These are phyloP conservation scores for Trametes polyzona DNA, from an alignment of 1,284 basidiomycete genomes.

Conservation along the genomic window DNA sequence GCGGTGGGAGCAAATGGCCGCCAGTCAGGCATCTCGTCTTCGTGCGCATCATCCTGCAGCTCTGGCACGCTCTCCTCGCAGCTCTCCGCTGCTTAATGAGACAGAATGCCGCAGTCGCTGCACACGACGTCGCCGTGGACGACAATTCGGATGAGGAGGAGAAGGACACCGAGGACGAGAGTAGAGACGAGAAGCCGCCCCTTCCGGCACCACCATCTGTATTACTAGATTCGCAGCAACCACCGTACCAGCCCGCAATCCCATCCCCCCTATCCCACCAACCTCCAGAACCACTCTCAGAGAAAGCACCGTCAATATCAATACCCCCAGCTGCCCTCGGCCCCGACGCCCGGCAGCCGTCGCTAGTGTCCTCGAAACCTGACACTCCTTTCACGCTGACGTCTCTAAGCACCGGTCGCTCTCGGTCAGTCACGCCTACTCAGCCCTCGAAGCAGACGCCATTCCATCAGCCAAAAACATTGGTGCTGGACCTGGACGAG, in stretches of 20 bases:
- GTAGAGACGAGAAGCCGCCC: slow-evolving; percentile 39
- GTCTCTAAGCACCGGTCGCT: slow-evolving; percentile 22
- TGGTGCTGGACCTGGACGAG: slow-evolving; percentile 96
- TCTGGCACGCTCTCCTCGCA: slow-evolving; percentile 56
- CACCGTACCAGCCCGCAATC: slow-evolving; percentile 29
- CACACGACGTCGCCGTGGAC: slow-evolving; percentile 30
- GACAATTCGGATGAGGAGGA: slow-evolving; percentile 41
- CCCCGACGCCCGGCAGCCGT: slow-evolving; percentile 6
- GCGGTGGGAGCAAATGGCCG: slow-evolving; percentile 29
- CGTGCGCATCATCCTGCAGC: slow-evolving; percentile 51
- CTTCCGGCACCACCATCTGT: slow-evolving; percentile 18
- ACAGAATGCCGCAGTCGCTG: slow-evolving; percentile 10
- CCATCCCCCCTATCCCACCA: slow-evolving; percentile 29
- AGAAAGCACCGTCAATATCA: slow-evolving; percentile 14
- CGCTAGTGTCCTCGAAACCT: slow-evolving; percentile 14
- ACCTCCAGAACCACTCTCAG: slow-evolving; percentile 27
- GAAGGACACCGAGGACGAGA: slow-evolving; percentile 46
- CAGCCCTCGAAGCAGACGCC: slow-evolving; percentile 59
- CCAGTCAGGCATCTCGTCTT: slow-evolving; percentile 53
- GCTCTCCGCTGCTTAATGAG: slow-evolving; percentile 48
- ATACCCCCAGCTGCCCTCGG: slow-evolving; percentile 20
- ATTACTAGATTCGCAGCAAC: slow-evolving; percentile 31
- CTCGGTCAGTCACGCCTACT: slow-evolving; percentile 54
- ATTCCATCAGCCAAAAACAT: slow-evolving; percentile 85
- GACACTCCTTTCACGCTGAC: slow-evolving; percentile 25